These are phyloP conservation scores for Neonectria faginata DNA, from an alignment of 2,329 filamentous ascomycete species.

Conservation along the genomic window DNA sequence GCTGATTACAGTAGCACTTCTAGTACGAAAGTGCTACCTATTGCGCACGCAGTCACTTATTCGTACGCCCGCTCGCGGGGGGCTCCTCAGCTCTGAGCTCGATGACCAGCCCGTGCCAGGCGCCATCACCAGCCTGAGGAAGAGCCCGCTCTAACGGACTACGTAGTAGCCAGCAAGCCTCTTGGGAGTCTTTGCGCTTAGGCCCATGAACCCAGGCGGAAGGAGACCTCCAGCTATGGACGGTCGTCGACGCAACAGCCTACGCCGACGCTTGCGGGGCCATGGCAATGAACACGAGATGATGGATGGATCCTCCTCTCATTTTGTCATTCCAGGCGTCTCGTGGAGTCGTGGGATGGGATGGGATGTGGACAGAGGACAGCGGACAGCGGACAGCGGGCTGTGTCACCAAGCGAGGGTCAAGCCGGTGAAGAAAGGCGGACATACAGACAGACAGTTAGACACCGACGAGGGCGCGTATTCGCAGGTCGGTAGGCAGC, in stretches of 20 bases:
- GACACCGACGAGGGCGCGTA: background rate
- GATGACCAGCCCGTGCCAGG: slow-evolving; percentile 37
- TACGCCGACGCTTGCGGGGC: slow-evolving; percentile 44
- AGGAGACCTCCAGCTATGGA: background rate
- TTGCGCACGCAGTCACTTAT: background rate
- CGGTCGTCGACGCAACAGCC: slow-evolving; percentile 29
- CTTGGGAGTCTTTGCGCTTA: slow-evolving; percentile 23
- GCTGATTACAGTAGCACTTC: slow-evolving; percentile 34
- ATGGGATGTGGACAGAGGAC: slow-evolving; percentile 2
- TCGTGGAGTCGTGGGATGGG: slow-evolving; percentile 10
- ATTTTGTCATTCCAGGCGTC: slow-evolving; percentile 34
- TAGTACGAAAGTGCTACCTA: background rate
- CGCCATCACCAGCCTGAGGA: slow-evolving; percentile 28
- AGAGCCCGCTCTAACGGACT: slow-evolving; percentile 10
- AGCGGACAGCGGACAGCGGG: background rate
- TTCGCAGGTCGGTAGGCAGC: background rate
- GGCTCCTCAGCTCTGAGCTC: slow-evolving; percentile 39
- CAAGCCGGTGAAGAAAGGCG: background rate
- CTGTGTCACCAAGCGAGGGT: slow-evolving; percentile 1
- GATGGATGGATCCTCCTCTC: slow-evolving; percentile 47
- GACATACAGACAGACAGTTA: background rate
- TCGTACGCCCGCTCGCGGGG: slow-evolving; percentile 23
- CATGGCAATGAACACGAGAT: slow-evolving; percentile 48
- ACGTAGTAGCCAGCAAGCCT: slow-evolving; percentile 7
- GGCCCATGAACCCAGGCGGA: slow-evolving; percentile 18